phyloP scores from a whole-genome alignment of 306 rosid species.

The Prunus armeniaca region DNA sequence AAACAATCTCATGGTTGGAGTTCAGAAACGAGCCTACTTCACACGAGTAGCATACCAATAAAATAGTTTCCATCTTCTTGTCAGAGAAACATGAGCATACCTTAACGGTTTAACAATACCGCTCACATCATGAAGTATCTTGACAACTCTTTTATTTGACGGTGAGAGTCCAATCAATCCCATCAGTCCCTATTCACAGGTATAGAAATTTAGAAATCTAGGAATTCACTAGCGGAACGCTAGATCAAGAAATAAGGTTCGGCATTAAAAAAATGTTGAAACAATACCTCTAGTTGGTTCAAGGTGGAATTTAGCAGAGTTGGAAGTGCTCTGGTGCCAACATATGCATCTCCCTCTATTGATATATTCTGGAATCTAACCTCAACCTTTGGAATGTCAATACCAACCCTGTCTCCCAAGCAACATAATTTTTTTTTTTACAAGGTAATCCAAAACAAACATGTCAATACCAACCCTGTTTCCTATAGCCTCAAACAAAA shows the following conservation, averaged over 20 bases:
- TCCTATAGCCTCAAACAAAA: no score
- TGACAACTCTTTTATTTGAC: constrained; percentile 48
- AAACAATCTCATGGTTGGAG: no score
- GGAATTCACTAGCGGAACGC: background rate
- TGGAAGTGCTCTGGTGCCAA: constrained; percentile 71
- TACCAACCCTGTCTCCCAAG: constrained; percentile 49
- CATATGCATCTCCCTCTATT: constrained; percentile 61
- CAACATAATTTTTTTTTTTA: background rate
- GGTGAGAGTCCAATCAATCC: constrained; percentile 52
- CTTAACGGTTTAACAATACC: constrained; percentile 69
- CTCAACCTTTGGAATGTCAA: constrained; percentile 58
- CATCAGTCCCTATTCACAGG: constrained; percentile 33
- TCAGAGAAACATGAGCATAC: constrained; percentile 17
- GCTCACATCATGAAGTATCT: constrained; percentile 57
- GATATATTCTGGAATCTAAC: constrained; percentile 48
- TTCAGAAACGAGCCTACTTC: no score
- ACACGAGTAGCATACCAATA: no score
- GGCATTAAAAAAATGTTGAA: background rate
- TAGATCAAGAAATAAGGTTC: background rate
- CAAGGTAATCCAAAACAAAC: background rate
- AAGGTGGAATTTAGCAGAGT: constrained; percentile 50
- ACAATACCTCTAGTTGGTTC: constrained; percentile 52
- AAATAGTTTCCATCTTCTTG: background rate
- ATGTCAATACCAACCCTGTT: background rate
- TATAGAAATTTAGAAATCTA: constrained; percentile 7